These are phyloP conservation scores for Lasiosphaeria hispida DNA, from an alignment of 495 filamentous ascomycete species.

Conservation along the genomic window DNA sequence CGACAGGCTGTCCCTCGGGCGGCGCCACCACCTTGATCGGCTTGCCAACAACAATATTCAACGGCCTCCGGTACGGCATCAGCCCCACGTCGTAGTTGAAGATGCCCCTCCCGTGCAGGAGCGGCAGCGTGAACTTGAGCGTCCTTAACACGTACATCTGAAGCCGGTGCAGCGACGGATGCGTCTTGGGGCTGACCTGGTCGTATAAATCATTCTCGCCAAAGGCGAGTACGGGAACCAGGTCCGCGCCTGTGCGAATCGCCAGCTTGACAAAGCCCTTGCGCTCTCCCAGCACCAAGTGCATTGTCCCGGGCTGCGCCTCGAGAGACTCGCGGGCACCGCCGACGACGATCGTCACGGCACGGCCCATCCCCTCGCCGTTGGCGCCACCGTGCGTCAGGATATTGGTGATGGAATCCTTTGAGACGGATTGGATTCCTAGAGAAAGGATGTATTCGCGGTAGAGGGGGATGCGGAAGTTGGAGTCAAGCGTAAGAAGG, in stretches of 20 bases:
- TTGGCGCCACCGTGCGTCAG: conserved; percentile 74
- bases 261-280: conserved; percentile 95
- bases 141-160: conserved; percentile 80
- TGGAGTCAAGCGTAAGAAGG: conserved; percentile 85
- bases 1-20: conserved; percentile 47
- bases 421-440: conserved; percentile 84
- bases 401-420: conserved; percentile 84
- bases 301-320: conserved; percentile 70
- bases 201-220: conserved; percentile 97
- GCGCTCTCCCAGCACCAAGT: conserved; percentile 73
- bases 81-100: conserved; percentile 98
- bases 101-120: conserved; percentile 86
- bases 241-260: conserved; percentile 81
- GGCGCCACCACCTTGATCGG: conserved; percentile 63
- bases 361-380: conserved; percentile 86
- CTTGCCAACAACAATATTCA: conserved; percentile 85
- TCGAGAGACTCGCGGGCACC: conserved; percentile 90
- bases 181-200: conserved; percentile 66
- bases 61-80: conserved; percentile 83
- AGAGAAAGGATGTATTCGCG: conserved; percentile 85
- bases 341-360: conserved; percentile 93
- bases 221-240: conserved; percentile 88
- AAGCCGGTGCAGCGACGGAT: conserved; percentile 69
- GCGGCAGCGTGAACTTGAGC: conserved; percentile 88
- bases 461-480: conserved; percentile 93